Percentiles rank a stretch among this genome's conserved stretches.
Conservation (phyloP, 73 alveolate genomes). For the Effrenium voratum region DNA sequence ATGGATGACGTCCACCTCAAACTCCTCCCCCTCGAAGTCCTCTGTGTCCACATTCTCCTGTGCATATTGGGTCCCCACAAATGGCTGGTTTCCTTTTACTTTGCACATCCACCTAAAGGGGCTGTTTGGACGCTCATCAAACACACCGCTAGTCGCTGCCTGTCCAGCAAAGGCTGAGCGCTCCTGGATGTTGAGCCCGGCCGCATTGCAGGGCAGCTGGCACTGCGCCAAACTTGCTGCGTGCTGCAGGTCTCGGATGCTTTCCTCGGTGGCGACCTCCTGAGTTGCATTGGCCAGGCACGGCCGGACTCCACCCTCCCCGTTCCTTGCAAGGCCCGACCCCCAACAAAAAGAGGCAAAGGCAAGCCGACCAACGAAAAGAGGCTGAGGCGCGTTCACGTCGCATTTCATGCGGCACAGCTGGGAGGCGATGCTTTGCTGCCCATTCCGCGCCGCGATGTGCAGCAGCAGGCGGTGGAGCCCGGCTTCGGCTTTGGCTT, state of each 20-base stretch:
- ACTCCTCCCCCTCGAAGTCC: conserved; percentile 2
- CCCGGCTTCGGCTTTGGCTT: not conserved
- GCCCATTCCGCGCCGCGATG: conserved; percentile 78
- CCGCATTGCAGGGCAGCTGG: conserved; percentile 49
- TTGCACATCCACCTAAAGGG: too few relatives aligned
- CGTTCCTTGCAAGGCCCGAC: too few relatives aligned
- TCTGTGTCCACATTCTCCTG: not conserved
- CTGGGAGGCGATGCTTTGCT: not conserved
- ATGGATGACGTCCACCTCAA: conserved; percentile 53
- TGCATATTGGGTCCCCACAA: not conserved
- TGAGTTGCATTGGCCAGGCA: too few relatives aligned
- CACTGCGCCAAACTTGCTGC: conserved; percentile 44
- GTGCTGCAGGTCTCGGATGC: not conserved
- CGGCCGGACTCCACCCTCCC: too few relatives aligned
- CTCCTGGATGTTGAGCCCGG: not conserved
- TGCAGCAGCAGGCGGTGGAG: conserved; percentile 22
- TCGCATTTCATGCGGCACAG: conserved; percentile 30
- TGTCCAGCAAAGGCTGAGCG: not conserved
- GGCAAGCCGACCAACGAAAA: too few relatives aligned
- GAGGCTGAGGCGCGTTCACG: too few relatives aligned
- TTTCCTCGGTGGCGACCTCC: not conserved
- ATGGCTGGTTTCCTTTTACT: not conserved
- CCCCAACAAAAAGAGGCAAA: too few relatives aligned
- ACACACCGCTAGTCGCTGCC: too few relatives aligned
- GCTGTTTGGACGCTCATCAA: too few relatives aligned